These are phyloP conservation scores for Coriolopsis trogii DNA, from an alignment of 1,284 basidiomycete species.

Conservation along the genomic window DNA sequence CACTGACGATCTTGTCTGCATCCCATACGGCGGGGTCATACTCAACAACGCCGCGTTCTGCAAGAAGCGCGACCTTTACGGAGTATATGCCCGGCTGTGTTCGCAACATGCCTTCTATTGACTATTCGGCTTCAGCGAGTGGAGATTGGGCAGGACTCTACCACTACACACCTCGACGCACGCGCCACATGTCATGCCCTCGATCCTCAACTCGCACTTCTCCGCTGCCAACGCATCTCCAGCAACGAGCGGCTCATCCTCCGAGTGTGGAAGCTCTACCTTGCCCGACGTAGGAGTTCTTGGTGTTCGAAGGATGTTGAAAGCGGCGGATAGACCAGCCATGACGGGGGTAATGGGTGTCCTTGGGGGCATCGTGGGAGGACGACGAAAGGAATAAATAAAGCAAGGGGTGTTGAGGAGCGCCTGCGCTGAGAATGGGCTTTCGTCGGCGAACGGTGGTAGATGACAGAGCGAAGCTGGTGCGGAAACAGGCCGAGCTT, in stretches of 20 bases:
- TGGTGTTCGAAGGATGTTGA: conserved; percentile 23
- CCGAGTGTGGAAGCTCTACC: conserved; percentile 33
- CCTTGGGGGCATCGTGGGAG: conserved; percentile 10
- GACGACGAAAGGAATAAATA: conserved; percentile 17
- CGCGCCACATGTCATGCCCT: conserved; percentile 92
- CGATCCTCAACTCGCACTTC: conserved; percentile 76
- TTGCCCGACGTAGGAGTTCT: conserved; percentile 28
- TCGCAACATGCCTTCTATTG: conserved; percentile 93
- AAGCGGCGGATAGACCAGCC: conserved; percentile 24
- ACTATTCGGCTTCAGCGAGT: conserved; percentile 42
- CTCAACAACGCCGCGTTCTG: conserved; percentile 90
- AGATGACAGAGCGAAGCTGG: not conserved
- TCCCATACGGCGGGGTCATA: conserved; percentile 87
- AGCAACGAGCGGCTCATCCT: conserved; percentile 40
- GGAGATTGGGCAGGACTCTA: not conserved
- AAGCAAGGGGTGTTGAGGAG: conserved; percentile 16
- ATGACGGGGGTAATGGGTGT: conserved; percentile 18
- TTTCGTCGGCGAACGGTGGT: conserved; percentile 8
- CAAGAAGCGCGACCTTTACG: conserved; percentile 91
- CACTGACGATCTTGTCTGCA: conserved; percentile 76
- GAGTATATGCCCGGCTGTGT: conserved; percentile 84
- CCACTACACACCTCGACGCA: conserved; percentile 79
- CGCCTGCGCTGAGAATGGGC: conserved; percentile 26
- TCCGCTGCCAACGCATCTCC: conserved; percentile 32
- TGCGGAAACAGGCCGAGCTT: not conserved